Base-by-base conservation (phyloP, 2,329 filamentous ascomycete species). In the Fusarium sp. region DNA sequence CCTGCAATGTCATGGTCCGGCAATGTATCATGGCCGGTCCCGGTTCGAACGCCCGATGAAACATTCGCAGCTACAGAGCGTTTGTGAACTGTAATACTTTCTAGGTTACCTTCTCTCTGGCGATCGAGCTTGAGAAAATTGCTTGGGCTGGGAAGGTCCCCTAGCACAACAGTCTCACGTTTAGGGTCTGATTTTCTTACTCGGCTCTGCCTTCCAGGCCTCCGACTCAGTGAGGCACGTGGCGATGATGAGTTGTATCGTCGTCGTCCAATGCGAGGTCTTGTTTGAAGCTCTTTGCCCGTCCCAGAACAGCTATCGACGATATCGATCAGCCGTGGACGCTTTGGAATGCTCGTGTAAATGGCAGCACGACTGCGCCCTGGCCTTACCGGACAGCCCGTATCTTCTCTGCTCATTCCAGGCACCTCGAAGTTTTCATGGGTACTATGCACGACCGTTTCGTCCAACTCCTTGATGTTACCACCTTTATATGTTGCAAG, bases 271-370 rank as follows among this genome's bases (percentile, higher is more conserved):
- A 27, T 40, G 6, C 37, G 46, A 19, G 43, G 54, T 44, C 55
- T 64, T 13, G 41, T 50, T 20, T 53, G 58, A 25, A 67, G 43
- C 33, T 55, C 41, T 43, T 47, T 49, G 43, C 45, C 65, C 33
- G 56, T 53, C n/a, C 63, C 62, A 11, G 72, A 75, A 58, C 75
- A 76, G 15, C 60, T 72, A 47, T 77, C 65, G 8, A 76, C 45
- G 25, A 77, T 52, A 19, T 76, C 69, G 23, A 65, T 56, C 14
- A 76, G 50, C 11, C 71, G 70, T 15, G 75, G 76, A 15, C 72
- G 67, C 17, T 73, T 62, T 8, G 62, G 44, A 10, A 60, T 41
- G 15, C 56, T 62, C 14, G 73, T 57, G 46, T 71, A 75, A 3
- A 75, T 74, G n/a, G 71, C 68, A 20, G 75, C 70, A 68, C 76